Evolutionary conservation across 768 basidiomycete genomes (phyloP).

Genomic region (Lentinus tigrinus): DNA sequence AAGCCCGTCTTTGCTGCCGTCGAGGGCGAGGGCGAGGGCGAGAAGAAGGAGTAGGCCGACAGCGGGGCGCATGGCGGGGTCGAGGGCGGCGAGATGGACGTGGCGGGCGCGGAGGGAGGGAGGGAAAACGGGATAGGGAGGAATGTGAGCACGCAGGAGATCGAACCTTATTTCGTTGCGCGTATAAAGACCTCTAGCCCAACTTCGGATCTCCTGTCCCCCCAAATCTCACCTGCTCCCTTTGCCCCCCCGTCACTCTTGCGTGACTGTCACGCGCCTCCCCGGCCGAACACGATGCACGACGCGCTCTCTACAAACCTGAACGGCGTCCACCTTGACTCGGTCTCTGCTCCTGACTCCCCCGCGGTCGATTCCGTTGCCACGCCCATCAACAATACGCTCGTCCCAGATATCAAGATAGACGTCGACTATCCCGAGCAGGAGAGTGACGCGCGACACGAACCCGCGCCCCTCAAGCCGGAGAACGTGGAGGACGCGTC

Average conservation of each 20-base stretch:
- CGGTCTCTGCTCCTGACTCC: conserved; percentile 31
- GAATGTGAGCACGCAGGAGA: conserved; percentile 58
- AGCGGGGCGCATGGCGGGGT: conserved; percentile 14
- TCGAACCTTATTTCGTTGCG: conserved; percentile 80
- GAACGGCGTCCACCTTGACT: conserved; percentile 24
- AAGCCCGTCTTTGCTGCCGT: conserved; percentile 77
- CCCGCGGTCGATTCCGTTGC: conserved; percentile 51
- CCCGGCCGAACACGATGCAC: conserved; percentile 48
- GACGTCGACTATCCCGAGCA: conserved; percentile 60
- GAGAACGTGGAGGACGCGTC: conserved; percentile 43
- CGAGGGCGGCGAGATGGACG: conserved; percentile 4
- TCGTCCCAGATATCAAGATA: conserved; percentile 57
- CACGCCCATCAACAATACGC: conserved; percentile 55
- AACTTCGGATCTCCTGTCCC: conserved; percentile 63
- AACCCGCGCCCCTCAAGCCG: conserved; percentile 52
- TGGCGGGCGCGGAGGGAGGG: conserved; percentile 22
- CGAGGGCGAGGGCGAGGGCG: conserved; percentile 55
- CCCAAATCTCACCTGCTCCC: conserved; percentile 58
- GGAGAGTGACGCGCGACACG: conserved; percentile 68
- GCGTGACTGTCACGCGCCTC: conserved; percentile 74
- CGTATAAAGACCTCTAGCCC: conserved; percentile 77
- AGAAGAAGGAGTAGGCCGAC: conserved; percentile 42
- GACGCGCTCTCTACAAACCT: conserved; percentile 40
- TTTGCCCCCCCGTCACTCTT: conserved; percentile 29
- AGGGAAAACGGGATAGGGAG: conserved; percentile 24